phyloP scores from a whole-genome alignment of 31 red algal species.

The Odonthalia washingtoniensis region DNA sequence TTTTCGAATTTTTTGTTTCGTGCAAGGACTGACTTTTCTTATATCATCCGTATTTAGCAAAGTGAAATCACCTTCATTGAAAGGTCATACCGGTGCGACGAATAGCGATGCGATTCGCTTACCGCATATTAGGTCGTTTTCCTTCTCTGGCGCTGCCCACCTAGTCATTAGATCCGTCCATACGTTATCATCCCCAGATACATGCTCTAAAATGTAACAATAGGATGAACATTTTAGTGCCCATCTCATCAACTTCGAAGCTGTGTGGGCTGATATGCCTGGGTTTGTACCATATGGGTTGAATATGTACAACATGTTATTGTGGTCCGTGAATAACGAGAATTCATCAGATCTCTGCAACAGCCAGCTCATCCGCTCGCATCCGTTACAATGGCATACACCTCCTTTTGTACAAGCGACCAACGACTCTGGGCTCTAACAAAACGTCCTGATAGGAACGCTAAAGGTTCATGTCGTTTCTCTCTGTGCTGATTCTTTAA shows the following conservation, averaged over 20 bases:
- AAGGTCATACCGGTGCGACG: no score
- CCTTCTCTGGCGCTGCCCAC: background rate
- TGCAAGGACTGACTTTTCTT: background rate
- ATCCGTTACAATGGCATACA: conserved; percentile 6
- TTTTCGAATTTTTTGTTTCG: background rate
- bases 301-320: no score
- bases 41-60: background rate
- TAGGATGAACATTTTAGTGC: background rate
- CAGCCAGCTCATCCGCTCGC: conserved; percentile 16
- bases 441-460: conserved; percentile 35
- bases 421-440: background rate
- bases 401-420: conserved; percentile 29
- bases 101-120: no score
- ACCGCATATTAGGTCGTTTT: background rate
- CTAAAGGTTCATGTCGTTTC: conserved; percentile 8
- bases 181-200: no score
- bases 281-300: background rate
- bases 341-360: background rate
- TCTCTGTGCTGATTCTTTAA: background rate
- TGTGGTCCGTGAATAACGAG: no score
- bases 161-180: conserved; percentile 5
- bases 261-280: background rate
- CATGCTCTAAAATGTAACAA: background rate
- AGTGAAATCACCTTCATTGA: conserved; percentile 6
- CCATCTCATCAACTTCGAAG: background rate